Base-by-base conservation (phyloP, 2,329 filamentous ascomycete genomes). In the Colletotrichum sp. region DNA sequence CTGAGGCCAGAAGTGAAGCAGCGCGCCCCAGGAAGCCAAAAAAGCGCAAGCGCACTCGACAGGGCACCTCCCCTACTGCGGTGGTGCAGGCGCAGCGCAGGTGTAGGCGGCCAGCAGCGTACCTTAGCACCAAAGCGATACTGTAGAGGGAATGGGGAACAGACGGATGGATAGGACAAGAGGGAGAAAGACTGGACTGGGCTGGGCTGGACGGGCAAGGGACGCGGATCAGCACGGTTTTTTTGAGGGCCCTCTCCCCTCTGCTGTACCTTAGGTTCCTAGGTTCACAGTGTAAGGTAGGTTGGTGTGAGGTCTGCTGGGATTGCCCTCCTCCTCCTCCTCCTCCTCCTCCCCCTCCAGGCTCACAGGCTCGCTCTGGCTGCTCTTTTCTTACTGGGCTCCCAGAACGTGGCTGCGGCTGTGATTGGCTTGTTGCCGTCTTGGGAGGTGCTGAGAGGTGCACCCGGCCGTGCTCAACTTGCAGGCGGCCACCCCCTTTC, bases 1-100 rank as follows among this genome's bases (percentile, higher is more conserved):
- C 77, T 78, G 71, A 79, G 80, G 81, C 79, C 80, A 78, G 80
- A 52, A 52, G 43, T 21, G 77, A 77, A 75, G 76, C 76, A 77
- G 77, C 76, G 30, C 66, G 63, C 32, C 21, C 52, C 24, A n/a
- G n/a, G n/a, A 39, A 60, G 61, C 52, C 36, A 26, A 32, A 55
- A 21, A 36, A 28, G 55, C 55, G 36, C 30, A 34, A 18, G 16
- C 28, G 55, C 21, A 59, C 43, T 48, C n/a, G 43, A 48, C 43
- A 48, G 43, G 43, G 55, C 21, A 61, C 57, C 13, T 34, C n/a
- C 18, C 10, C 60, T 30, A 10, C 21, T 60, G 57, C 24, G 9
- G 26, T 10, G 4, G 57, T 60, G 24, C 57, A 60, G 28, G 26
- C n/a, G 59, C 10, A 36, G 28, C 32, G 30, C 60, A 18, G 65